Conservation (phyloP, 2,329 filamentous ascomycete species). For the Hypoxylon sp. region DNA sequence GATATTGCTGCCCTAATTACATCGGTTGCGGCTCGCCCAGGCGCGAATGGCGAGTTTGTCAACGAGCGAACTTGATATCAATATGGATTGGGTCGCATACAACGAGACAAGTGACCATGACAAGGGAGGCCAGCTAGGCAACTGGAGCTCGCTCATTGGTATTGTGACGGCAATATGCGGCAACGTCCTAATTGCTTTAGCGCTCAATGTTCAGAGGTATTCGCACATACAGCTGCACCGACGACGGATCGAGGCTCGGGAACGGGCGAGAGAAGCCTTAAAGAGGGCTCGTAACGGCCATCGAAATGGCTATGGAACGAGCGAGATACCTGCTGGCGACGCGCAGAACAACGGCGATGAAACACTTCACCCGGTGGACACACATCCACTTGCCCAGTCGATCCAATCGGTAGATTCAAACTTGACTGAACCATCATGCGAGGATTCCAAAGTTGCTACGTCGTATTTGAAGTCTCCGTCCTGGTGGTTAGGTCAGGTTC, state of each 20-base stretch:
- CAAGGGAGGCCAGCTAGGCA: slow-evolving; percentile 67
- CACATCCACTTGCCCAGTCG: slow-evolving; percentile 67
- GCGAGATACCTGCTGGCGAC: slow-evolving; percentile 47
- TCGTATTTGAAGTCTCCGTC: slow-evolving; percentile 92
- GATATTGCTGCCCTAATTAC: slow-evolving; percentile 17
- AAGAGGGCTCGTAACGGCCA: slow-evolving; percentile 60
- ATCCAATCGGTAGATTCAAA: slow-evolving; percentile 63
- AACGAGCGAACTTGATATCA: slow-evolving; percentile 37
- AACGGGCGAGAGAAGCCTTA: slow-evolving; percentile 68
- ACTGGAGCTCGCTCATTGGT: slow-evolving; percentile 95
- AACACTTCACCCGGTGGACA: slow-evolving; percentile 58
- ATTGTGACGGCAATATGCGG: slow-evolving; percentile 93
- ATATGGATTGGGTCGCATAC: slow-evolving; percentile 36
- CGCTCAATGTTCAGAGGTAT: slow-evolving; percentile 96
- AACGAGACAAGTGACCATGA: slow-evolving; percentile 51
- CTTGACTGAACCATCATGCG: slow-evolving; percentile 57
- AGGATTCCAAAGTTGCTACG: slow-evolving; percentile 64
- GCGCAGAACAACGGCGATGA: slow-evolving; percentile 56
- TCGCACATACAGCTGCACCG: slow-evolving; percentile 88
- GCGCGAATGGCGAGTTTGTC: slow-evolving; percentile 44
- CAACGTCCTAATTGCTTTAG: slow-evolving; percentile 94
- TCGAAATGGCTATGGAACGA: slow-evolving; percentile 52
- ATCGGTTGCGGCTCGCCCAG: slow-evolving; percentile 29
- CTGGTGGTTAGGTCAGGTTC: slow-evolving; percentile 94
- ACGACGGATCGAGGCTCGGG: slow-evolving; percentile 73